Evolutionary conservation across 1,284 basidiomycete species (phyloP).

Genomic region (Pseudozyma tsukubaensis): DNA sequence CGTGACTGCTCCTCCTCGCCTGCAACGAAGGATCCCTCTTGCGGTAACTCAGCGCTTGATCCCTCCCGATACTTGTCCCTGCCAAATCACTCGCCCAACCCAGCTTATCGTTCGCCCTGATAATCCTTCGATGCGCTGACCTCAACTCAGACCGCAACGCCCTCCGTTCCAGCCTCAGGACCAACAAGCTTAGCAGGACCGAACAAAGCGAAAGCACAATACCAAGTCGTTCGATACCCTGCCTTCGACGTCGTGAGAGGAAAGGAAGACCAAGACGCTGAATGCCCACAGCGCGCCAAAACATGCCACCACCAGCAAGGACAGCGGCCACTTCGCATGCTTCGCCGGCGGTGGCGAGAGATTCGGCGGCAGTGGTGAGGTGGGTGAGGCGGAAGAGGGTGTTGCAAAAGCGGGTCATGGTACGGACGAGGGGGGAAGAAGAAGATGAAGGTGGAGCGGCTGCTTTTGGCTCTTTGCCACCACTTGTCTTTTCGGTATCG

Average conservation of each 20-base stretch:
- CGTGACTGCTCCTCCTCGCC: not conserved
- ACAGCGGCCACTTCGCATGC: conserved; percentile 56
- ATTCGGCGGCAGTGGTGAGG: conserved; percentile 17
- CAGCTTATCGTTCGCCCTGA: conserved; percentile 42
- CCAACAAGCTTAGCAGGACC: conserved; percentile 29
- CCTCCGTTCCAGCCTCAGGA: conserved; percentile 25
- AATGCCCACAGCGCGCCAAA: conserved; percentile 55
- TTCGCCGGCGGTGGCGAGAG: conserved; percentile 41
- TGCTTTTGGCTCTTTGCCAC: not conserved
- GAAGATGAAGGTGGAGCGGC: not conserved
- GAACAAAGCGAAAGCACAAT: conserved; percentile 51
- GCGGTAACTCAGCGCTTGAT: conserved; percentile 28
- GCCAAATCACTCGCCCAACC: conserved; percentile 38
- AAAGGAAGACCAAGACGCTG: conserved; percentile 30
- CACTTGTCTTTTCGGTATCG: not conserved
- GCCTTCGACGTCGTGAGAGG: conserved; percentile 42
- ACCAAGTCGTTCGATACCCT: conserved; percentile 55
- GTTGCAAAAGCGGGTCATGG: conserved; percentile 7
- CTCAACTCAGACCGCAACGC: conserved; percentile 22
- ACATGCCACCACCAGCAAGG: conserved; percentile 50
- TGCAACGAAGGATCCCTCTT: conserved; percentile 20
- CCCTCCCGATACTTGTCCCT: conserved; percentile 21
- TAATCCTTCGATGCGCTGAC: conserved; percentile 40
- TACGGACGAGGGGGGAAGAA: not conserved
- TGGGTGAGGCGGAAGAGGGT: conserved; percentile 11